phyloP scores from a whole-genome alignment of 2,329 filamentous ascomycete species.

The Grosmannia huntii region DNA sequence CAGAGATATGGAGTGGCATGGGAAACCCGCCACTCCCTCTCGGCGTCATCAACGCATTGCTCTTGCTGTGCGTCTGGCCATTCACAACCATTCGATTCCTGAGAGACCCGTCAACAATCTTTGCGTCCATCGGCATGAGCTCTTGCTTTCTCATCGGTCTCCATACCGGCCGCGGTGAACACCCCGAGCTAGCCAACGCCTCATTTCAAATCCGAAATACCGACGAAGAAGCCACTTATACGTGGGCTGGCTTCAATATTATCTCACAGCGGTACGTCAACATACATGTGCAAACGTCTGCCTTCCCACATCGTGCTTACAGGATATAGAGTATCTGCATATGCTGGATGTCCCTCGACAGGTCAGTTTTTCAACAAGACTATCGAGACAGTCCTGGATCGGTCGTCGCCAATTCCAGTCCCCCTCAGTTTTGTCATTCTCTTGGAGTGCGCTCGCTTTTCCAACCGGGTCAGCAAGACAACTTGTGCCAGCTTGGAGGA shows the following conservation, averaged over 20 bases:
- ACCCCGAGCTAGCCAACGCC: constrained; percentile 33
- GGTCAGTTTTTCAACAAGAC: constrained; percentile 34
- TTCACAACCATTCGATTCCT: constrained; percentile 37
- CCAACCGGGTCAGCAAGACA: constrained; percentile 34
- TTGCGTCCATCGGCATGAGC: constrained; percentile 33
- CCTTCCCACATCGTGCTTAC: not conserved
- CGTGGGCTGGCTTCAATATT: constrained; percentile 41
- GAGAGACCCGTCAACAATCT: constrained; percentile 35
- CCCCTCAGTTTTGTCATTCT: constrained; percentile 32
- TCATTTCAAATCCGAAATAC: constrained; percentile 30
- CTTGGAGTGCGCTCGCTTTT: constrained; percentile 37
- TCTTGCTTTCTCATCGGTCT: constrained; percentile 35
- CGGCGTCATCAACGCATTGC: constrained; percentile 36
- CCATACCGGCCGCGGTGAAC: constrained; percentile 38
- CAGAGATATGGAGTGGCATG: constrained; percentile 31
- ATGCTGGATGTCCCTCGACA: constrained; percentile 32
- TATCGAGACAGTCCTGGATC: constrained; percentile 31
- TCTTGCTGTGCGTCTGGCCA: constrained; percentile 39
- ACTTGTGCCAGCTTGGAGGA: constrained; percentile 34
- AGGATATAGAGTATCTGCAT: constrained; percentile 19
- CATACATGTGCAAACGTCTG: not conserved
- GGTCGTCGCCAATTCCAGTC: constrained; percentile 24
- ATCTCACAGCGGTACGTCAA: constrained; percentile 32
- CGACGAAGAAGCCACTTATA: constrained; percentile 38
- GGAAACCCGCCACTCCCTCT: constrained; percentile 30